phyloP scores from a whole-genome alignment of 108 stramenopile genomes.

The Skeletonema marinoi region DNA sequence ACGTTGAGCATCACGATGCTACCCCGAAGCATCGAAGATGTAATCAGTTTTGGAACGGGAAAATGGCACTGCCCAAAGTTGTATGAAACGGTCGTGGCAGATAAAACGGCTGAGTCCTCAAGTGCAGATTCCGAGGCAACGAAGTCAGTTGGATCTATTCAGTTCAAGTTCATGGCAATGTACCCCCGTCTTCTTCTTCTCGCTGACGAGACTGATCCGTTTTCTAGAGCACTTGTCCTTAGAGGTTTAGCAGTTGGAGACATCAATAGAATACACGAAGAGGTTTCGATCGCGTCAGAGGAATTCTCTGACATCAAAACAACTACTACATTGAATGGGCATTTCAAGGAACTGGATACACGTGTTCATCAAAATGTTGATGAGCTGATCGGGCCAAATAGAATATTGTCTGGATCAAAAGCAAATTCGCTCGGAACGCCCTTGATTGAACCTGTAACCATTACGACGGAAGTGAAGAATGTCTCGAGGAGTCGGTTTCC shows the following conservation, averaged over 20 bases:
- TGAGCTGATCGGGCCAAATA: constrained; percentile 62
- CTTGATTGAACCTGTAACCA: constrained; percentile 72
- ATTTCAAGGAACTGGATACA: constrained; percentile 7
- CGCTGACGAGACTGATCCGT: constrained; percentile 67
- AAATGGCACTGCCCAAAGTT: constrained; percentile 12
- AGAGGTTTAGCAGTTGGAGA: constrained; percentile 65
- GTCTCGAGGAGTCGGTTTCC: constrained; percentile 39
- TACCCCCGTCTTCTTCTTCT: constrained; percentile 79
- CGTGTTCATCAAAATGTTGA: constrained; percentile 50
- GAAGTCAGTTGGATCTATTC: constrained; percentile 13
- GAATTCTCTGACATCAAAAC: constrained; percentile 17
- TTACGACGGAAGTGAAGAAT: constrained; percentile 54
- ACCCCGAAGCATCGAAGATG: constrained; percentile 5
- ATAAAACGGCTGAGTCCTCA: background rate
- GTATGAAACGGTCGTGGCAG: background rate
- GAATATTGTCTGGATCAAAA: constrained; percentile 37
- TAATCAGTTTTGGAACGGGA: constrained; percentile 1
- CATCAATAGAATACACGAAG: constrained; percentile 28
- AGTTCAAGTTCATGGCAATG: constrained; percentile 61
- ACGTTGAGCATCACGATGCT: constrained; percentile 8
- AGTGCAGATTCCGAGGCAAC: background rate
- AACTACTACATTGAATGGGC: constrained; percentile 45
- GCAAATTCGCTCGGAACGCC: constrained; percentile 49
- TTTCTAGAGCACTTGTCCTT: constrained; percentile 68
- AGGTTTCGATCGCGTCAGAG: constrained; percentile 1